Conservation (phyloP, 2,329 filamentous ascomycete genomes). For the Fusarium sp. region DNA sequence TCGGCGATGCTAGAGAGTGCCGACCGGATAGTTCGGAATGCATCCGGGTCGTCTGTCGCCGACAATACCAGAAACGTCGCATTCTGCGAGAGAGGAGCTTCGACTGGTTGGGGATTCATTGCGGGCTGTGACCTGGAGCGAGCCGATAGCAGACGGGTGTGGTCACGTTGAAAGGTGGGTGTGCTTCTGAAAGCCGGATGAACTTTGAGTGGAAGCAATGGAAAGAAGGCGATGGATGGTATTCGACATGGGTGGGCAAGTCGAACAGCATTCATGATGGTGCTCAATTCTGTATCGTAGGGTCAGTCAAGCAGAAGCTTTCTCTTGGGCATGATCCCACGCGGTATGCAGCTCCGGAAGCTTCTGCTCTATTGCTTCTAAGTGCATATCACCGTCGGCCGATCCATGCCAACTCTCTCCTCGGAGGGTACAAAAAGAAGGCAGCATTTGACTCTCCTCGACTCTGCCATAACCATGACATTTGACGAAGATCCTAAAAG, state of each 20-base stretch:
- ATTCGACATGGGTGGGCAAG: background rate
- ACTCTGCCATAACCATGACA: no score
- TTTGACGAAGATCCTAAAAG: no score
- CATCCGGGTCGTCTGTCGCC: conserved; percentile 52
- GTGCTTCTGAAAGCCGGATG: background rate
- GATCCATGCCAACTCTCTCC: no score
- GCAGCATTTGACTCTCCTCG: no score
- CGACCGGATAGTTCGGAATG: conserved; percentile 60
- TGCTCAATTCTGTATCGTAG: background rate
- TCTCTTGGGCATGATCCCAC: background rate
- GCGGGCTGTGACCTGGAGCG: background rate
- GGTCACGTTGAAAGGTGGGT: background rate
- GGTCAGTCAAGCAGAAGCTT: no score
- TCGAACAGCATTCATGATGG: conserved; percentile 12
- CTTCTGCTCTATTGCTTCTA: conserved; percentile 6
- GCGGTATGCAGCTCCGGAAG: background rate
- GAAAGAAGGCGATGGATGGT: conserved; percentile 1
- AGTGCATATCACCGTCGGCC: conserved; percentile 13
- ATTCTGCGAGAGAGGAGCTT: conserved; percentile 66
- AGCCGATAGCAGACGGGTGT: background rate
- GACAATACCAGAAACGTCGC: conserved; percentile 70
- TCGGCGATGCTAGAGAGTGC: conserved; percentile 60
- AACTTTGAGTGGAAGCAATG: background rate
- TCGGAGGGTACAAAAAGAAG: no score
- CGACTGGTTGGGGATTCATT: conserved; percentile 59